A percentile compares a stretch with the other conserved stretches of the same genome.
Evolutionary conservation across 441 rosid species (phyloP).

Genomic region (Euphorbia corollata): DNA sequence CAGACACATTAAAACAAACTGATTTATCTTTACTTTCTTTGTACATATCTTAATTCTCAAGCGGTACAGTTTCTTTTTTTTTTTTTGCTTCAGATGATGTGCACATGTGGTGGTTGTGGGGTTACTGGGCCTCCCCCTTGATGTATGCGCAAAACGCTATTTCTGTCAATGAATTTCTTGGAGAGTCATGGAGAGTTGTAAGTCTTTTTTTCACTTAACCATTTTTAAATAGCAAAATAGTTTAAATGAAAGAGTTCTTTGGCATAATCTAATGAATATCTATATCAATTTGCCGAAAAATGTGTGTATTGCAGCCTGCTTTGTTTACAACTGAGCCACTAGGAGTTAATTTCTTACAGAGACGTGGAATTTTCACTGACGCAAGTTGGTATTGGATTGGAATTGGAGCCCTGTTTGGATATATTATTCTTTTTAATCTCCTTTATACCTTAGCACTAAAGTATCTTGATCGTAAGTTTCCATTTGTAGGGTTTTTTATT

Average conservation of each 20-base stretch:
- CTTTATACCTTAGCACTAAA: constrained; percentile 53
- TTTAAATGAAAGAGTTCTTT: not conserved
- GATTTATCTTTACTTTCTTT: not conserved
- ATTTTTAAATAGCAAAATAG: not conserved
- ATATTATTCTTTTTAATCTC: constrained; percentile 48
- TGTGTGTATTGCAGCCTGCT: constrained; percentile 35
- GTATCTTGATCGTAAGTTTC: constrained; percentile 58
- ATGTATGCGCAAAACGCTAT: constrained; percentile 59
- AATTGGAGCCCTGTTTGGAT: constrained; percentile 56
- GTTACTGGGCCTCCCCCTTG: constrained; percentile 62
- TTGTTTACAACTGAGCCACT: constrained; percentile 46
- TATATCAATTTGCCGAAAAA: constrained; percentile 1
- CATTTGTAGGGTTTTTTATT: constrained; percentile 1
- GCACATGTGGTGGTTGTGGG: constrained; percentile 68
- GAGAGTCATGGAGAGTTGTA: constrained; percentile 50
- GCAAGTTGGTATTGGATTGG: constrained; percentile 87
- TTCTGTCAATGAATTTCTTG: constrained; percentile 27
- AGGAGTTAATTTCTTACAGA: constrained; percentile 54
- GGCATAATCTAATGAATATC: constrained; percentile 8
- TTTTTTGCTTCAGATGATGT: constrained; percentile 37
- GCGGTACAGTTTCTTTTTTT: not conserved
- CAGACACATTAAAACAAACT: not conserved
- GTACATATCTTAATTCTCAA: no score
- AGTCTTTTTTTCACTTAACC: constrained; percentile 13
- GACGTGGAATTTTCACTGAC: constrained; percentile 56